Conservation (phyloP, 2,329 filamentous ascomycete genomes). For the Curvularia sp. region DNA sequence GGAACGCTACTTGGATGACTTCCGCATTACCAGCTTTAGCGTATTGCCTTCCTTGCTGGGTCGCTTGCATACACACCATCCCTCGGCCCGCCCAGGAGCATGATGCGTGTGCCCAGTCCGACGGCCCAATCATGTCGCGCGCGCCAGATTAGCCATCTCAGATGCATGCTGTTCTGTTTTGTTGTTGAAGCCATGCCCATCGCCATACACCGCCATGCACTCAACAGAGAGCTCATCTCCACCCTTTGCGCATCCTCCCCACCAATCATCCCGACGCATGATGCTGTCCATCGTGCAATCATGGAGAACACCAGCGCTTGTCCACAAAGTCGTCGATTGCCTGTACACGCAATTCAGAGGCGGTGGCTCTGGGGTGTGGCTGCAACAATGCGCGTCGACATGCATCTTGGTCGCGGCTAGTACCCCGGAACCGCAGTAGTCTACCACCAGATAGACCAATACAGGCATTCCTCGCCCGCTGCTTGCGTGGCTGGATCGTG, state of each 20-base stretch:
- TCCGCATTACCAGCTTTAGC: slow-evolving; percentile 17
- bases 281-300: background rate
- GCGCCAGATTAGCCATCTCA: slow-evolving; percentile 8
- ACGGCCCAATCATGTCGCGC: slow-evolving; percentile 10
- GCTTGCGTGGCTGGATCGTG: slow-evolving; percentile 24
- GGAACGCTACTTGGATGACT: slow-evolving; percentile 21
- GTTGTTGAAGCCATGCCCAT: slow-evolving; percentile 10
- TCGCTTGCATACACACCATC: slow-evolving; percentile 9
- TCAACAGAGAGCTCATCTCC: background rate
- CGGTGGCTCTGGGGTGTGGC: background rate
- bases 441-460: background rate
- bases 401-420: background rate
- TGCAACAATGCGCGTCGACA: background rate
- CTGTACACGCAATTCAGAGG: background rate
- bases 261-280: background rate
- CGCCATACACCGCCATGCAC: slow-evolving; percentile 13
- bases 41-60: slow-evolving; percentile 16
- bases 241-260: background rate
- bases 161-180: slow-evolving; percentile 11
- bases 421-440: slow-evolving; percentile 3
- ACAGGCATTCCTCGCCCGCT: slow-evolving; percentile 23
- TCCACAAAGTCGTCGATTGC: too few species aligned
- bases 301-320: background rate
- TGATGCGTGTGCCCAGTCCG: slow-evolving; percentile 3
- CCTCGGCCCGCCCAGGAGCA: slow-evolving; percentile 19